These are phyloP conservation scores for Bruguiera parviflora DNA, from an alignment of 345 rosid genomes.

Conservation along the genomic window DNA sequence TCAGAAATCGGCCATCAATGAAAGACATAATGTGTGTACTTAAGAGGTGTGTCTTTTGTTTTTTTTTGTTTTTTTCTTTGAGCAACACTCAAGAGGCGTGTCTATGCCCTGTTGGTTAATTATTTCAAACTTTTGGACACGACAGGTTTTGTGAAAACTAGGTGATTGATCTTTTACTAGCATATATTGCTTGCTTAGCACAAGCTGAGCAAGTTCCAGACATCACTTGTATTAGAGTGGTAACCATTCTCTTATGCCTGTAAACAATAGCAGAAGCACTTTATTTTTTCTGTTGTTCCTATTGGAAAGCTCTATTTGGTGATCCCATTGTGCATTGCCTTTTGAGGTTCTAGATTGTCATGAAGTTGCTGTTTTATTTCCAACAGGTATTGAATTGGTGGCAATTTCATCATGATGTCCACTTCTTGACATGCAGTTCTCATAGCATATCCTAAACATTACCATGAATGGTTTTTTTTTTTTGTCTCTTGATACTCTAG, in stretches of 20 bases:
- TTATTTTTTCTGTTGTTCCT: too few species aligned
- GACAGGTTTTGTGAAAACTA: not conserved
- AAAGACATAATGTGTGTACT: conserved; percentile 63
- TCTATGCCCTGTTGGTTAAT: not conserved
- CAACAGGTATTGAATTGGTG: not conserved
- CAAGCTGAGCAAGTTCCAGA: not conserved
- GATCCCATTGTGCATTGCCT: not conserved
- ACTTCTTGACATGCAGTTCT: not conserved
- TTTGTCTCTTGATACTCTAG: too few species aligned
- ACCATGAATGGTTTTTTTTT: not conserved
- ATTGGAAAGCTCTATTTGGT: not conserved
- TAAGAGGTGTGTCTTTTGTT: conserved; percentile 47
- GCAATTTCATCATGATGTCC: not conserved
- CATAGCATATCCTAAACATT: not conserved
- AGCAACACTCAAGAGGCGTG: conserved; percentile 36
- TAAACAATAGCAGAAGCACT: too few species aligned
- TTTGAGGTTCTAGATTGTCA: too few species aligned
- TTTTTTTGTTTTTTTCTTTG: not conserved
- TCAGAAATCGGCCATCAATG: conserved; percentile 84
- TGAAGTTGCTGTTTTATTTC: not conserved
- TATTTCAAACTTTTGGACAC: too few species aligned
- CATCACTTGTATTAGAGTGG: not conserved
- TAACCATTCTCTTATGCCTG: too few species aligned
- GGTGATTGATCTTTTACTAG: not conserved
- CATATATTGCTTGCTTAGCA: not conserved